These are phyloP conservation scores for Nitzschia sp. DNA, from an alignment of 108 stramenopile genomes.

Conservation along the genomic window DNA sequence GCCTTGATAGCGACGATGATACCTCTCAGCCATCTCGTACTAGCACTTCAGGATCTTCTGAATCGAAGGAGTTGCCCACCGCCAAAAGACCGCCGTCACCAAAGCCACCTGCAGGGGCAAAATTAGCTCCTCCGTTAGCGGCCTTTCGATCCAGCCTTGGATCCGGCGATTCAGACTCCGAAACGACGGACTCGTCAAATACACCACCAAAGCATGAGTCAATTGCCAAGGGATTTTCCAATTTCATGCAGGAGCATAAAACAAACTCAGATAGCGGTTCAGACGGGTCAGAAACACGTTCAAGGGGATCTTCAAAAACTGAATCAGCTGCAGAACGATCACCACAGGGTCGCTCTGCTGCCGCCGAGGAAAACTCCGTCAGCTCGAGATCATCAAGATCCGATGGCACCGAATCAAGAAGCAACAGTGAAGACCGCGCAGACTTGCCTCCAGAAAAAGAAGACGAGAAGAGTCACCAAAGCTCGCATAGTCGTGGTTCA, in stretches of 20 bases:
- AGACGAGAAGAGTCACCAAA: too few species aligned
- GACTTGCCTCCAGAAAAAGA: too few species aligned
- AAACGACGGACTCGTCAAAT: neutral
- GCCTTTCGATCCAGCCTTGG: constrained; percentile 3
- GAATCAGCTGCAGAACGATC: neutral
- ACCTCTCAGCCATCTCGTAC: constrained; percentile 12
- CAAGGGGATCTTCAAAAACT: too few species aligned
- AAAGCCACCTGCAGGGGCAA: neutral
- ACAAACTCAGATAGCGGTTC: too few species aligned
- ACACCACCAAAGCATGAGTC: neutral
- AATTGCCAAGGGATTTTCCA: neutral
- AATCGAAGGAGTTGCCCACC: neutral
- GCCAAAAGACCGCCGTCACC: constrained; percentile 1
- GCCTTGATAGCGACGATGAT: constrained; percentile 8
- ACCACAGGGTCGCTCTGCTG: neutral
- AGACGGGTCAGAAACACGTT: too few species aligned
- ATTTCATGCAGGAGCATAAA: neutral
- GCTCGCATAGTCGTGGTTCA: too few species aligned
- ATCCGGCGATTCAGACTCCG: neutral
- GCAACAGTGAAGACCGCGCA: neutral
- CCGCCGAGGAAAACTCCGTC: too few species aligned
- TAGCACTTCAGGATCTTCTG: constrained; percentile 16
- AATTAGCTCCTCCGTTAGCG: constrained; percentile 4
- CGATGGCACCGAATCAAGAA: neutral
- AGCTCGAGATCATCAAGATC: constrained; percentile 7